phyloP scores from a whole-genome alignment of 768 basidiomycete species.

The Suillus paluster region DNA sequence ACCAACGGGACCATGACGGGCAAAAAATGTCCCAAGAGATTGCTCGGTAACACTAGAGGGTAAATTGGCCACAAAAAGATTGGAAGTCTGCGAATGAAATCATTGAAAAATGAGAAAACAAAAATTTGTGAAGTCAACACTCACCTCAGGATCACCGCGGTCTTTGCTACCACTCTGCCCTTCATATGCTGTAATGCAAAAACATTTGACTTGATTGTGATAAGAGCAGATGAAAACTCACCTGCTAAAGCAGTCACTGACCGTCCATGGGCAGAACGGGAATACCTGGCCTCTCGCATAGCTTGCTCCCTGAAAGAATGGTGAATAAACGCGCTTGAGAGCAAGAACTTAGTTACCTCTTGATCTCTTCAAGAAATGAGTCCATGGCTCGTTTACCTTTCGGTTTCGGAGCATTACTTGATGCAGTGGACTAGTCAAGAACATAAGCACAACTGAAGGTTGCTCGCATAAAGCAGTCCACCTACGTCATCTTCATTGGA shows the following conservation, averaged over 20 bases:
- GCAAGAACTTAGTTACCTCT: slow-evolving; percentile 56
- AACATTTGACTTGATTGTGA: slow-evolving; percentile 7
- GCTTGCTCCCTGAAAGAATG: slow-evolving; percentile 80
- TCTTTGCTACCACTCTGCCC: slow-evolving; percentile 91
- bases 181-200: slow-evolving; percentile 70
- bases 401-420: slow-evolving; percentile 60
- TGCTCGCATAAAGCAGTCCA: slow-evolving; percentile 12
- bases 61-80: slow-evolving; percentile 94
- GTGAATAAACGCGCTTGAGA: not conserved
- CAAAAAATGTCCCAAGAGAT: slow-evolving; percentile 87
- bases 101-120: slow-evolving; percentile 6
- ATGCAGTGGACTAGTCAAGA: slow-evolving; percentile 57
- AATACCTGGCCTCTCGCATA: slow-evolving; percentile 83
- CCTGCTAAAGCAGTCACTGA: slow-evolving; percentile 93
- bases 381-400: slow-evolving; percentile 98
- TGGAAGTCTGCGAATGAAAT: slow-evolving; percentile 70
- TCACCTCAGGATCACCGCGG: slow-evolving; percentile 83
- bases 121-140: slow-evolving; percentile 16
- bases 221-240: slow-evolving; percentile 36
- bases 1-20: slow-evolving; percentile 89
- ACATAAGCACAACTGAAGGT: slow-evolving; percentile 3
- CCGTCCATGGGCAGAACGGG: slow-evolving; percentile 67
- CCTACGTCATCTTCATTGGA: slow-evolving; percentile 39
- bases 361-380: slow-evolving; percentile 94
- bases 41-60: slow-evolving; percentile 88